Evolutionary conservation across 257 asterid species (phyloP).

Genomic region (Oldenlandia corymbosa): DNA sequence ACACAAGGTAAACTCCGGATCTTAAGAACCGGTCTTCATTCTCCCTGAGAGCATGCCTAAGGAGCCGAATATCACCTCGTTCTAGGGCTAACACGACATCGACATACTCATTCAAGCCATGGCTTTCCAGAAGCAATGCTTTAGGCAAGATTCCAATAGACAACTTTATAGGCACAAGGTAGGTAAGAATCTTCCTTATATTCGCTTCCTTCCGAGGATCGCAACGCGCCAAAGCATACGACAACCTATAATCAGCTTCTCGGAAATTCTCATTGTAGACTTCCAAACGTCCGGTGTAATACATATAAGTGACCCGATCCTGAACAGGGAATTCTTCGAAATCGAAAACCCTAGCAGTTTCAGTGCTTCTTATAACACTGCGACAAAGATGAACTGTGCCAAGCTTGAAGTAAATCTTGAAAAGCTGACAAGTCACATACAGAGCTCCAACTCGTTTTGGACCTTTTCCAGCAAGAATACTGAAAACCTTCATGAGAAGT

Average conservation of each 20-base stretch:
- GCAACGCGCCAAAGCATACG: slow-evolving; percentile 76
- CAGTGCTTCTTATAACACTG: slow-evolving; percentile 94
- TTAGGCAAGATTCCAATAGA: slow-evolving; percentile 79
- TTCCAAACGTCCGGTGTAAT: slow-evolving; percentile 96
- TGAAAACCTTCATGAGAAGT: slow-evolving; percentile 92
- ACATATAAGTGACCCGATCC: slow-evolving; percentile 98
- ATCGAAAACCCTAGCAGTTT: slow-evolving; percentile 87
- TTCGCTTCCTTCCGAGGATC: slow-evolving; percentile 58
- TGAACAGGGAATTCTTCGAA: slow-evolving; percentile 91
- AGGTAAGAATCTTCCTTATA: slow-evolving; percentile 92
- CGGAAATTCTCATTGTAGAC: slow-evolving; percentile 90
- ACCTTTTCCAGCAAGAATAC: slow-evolving; percentile 95
- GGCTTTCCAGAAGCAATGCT: slow-evolving; percentile 56
- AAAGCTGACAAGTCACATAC: slow-evolving; percentile 88
- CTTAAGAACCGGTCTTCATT: slow-evolving; percentile 95
- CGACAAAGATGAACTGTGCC: slow-evolving; percentile 92
- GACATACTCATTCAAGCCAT: slow-evolving; percentile 71
- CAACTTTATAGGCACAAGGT: slow-evolving; percentile 88
- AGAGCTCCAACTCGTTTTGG: slow-evolving; percentile 92
- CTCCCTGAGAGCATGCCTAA: slow-evolving; percentile 72
- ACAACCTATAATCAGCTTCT: slow-evolving; percentile 84
- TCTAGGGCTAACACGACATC: slow-evolving; percentile 73
- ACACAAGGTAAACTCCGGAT: slow-evolving; percentile 88
- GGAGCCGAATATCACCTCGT: slow-evolving; percentile 94
- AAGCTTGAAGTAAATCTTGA: slow-evolving; percentile 89